Evolutionary conservation across 345 rosid species (phyloP).

Genomic region (Salix suchowensis): DNA sequence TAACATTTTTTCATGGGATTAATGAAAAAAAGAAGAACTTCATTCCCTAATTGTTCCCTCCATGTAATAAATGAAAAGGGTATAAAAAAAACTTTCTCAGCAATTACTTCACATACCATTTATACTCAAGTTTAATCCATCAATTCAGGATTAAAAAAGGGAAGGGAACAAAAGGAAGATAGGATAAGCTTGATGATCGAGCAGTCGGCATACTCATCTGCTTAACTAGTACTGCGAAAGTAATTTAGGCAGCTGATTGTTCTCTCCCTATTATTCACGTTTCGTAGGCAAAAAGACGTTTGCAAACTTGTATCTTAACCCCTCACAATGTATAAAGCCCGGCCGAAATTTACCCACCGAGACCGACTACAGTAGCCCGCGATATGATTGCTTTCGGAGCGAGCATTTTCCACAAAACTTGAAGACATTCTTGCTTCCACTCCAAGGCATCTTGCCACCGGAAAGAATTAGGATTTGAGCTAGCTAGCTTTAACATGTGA

Average conservation of each 20-base stretch:
- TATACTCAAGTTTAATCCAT: too few relatives aligned
- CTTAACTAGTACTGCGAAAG: not conserved
- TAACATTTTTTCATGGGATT: not conserved
- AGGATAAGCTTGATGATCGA: not conserved
- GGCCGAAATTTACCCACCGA: not conserved
- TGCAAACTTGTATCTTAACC: not conserved
- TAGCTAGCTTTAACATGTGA: not conserved
- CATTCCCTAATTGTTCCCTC: not conserved
- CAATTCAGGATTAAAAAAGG: too few relatives aligned
- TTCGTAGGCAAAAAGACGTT: not conserved
- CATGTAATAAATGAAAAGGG: too few relatives aligned
- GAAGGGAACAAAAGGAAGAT: not conserved
- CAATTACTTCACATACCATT: too few relatives aligned
- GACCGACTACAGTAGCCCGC: not conserved
- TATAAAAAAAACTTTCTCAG: too few relatives aligned
- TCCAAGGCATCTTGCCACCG: slow-evolving; percentile 3
- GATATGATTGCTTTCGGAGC: not conserved
- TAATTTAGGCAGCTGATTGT: not conserved
- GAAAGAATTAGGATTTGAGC: not conserved
- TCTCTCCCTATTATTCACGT: not conserved
- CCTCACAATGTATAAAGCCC: not conserved
- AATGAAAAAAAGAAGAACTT: not conserved
- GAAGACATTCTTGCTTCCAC: slow-evolving; percentile 20
- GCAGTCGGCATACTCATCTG: not conserved
- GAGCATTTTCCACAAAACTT: not conserved